phyloP scores from a whole-genome alignment of 805 yeast species.

The Lachancea quebecensis region DNA sequence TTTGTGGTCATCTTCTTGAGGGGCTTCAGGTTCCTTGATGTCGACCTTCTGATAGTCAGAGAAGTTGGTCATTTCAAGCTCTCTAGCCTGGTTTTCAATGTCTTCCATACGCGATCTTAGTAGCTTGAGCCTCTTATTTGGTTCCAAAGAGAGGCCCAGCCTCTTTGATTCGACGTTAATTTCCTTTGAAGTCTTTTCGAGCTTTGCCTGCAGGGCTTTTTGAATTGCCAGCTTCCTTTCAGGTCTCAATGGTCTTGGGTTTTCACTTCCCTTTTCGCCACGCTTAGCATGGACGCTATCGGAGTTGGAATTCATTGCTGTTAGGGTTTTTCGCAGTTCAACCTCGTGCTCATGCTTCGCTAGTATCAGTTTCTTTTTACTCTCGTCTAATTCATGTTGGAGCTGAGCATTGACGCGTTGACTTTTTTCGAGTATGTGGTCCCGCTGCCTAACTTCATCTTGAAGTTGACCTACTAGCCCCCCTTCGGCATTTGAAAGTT shows the following conservation, averaged over 20 bases:
- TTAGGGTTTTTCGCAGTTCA: constrained; percentile 66
- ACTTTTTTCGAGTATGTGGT: constrained; percentile 53
- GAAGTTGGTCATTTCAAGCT: constrained; percentile 79
- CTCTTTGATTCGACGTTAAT: constrained; percentile 35
- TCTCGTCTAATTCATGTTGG: constrained; percentile 58
- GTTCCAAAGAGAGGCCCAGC: constrained; percentile 50
- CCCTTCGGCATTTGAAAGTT: constrained; percentile 68
- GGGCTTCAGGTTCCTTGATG: constrained; percentile 2
- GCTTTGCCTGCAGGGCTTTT: constrained; percentile 29
- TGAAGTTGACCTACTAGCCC: constrained; percentile 68
- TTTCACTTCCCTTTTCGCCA: constrained; percentile 12
- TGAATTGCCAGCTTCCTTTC: constrained; percentile 25
- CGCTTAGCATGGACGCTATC: background rate
- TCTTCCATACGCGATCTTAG: constrained; percentile 80
- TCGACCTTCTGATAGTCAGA: constrained; percentile 37
- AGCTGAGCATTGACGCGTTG: constrained; percentile 58
- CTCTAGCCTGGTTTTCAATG: constrained; percentile 76
- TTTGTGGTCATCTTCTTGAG: background rate
- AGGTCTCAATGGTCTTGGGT: constrained; percentile 22
- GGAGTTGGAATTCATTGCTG: constrained; percentile 47
- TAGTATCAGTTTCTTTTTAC: constrained; percentile 48
- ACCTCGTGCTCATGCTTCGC: constrained; percentile 73
- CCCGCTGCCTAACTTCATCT: constrained; percentile 64
- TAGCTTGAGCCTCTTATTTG: constrained; percentile 66
- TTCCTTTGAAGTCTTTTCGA: constrained; percentile 35